These are phyloP conservation scores for Letharia lupina DNA, from an alignment of 495 filamentous ascomycete genomes.

Conservation along the genomic window DNA sequence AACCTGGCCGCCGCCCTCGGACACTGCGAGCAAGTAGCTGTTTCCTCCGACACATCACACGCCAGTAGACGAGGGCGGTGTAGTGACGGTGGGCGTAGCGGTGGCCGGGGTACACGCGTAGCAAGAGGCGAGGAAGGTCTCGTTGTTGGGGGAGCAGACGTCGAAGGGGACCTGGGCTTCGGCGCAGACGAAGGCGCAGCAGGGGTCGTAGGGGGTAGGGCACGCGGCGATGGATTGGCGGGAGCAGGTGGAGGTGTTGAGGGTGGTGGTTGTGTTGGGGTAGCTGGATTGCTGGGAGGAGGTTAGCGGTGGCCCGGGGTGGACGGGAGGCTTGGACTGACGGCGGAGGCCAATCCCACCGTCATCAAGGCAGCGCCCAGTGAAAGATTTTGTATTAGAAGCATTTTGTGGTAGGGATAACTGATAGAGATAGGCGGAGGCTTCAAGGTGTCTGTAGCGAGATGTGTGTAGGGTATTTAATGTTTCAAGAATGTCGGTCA, in stretches of 20 bases:
- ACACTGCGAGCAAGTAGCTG: constrained; percentile 13
- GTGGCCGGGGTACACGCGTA: neutral
- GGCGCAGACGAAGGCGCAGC: constrained; percentile 22
- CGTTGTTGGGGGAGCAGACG: constrained; percentile 18
- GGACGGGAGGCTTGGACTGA: neutral
- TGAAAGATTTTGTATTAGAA: neutral
- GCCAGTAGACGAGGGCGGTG: constrained; percentile 1
- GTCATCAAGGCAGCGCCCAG: neutral
- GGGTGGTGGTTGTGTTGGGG: neutral
- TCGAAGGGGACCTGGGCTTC: constrained; percentile 24
- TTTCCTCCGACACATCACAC: constrained; percentile 10
- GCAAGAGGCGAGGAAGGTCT: constrained; percentile 15
- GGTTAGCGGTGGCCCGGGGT: neutral
- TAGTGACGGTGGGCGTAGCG: neutral
- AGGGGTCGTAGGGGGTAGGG: constrained; percentile 18
- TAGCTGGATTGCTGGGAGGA: neutral
- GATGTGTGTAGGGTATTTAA: neutral
- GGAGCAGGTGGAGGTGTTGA: constrained; percentile 11
- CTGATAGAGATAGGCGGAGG: neutral
- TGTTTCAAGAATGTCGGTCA: neutral
- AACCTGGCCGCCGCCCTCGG: neutral
- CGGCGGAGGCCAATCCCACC: neutral
- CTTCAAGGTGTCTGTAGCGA: neutral
- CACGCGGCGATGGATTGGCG: constrained; percentile 16
- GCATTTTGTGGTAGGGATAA: neutral